Evolutionary conservation across 2,329 filamentous ascomycete genomes (phyloP).

Genomic region (Ophiostoma tasmaniense): DNA sequence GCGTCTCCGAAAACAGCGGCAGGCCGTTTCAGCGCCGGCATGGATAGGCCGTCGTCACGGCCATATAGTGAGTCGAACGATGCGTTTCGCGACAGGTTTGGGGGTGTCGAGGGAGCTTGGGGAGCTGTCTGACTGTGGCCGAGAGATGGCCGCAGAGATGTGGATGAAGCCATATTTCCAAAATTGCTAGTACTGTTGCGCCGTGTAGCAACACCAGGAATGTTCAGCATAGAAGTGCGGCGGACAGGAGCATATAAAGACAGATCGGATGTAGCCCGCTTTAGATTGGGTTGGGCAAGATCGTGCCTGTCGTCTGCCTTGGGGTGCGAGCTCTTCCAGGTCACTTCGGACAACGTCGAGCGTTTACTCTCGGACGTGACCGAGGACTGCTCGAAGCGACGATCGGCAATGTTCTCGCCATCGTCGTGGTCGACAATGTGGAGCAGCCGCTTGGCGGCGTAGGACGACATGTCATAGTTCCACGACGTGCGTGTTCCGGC

Average conservation of each 20-base stretch:
- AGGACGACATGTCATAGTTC: slow-evolving; percentile 37
- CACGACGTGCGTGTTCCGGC: slow-evolving; percentile 30
- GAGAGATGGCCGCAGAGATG: slow-evolving; percentile 26
- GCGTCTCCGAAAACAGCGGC: not conserved
- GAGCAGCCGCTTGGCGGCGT: slow-evolving; percentile 38
- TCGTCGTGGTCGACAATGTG: not conserved
- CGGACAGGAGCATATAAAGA: slow-evolving; percentile 41
- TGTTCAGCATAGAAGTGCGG: slow-evolving; percentile 40
- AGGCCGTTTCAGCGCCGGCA: slow-evolving; percentile 24
- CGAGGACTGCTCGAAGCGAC: slow-evolving; percentile 25
- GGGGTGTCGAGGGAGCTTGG: slow-evolving; percentile 30
- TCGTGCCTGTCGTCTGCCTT: slow-evolving; percentile 19
- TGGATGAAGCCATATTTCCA: not conserved
- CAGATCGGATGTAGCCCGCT: slow-evolving; percentile 39
- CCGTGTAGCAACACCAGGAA: slow-evolving; percentile 43
- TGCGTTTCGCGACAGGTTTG: slow-evolving; percentile 31
- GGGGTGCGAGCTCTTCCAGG: slow-evolving; percentile 32
- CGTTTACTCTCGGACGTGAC: slow-evolving; percentile 30
- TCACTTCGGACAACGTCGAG: slow-evolving; percentile 27
- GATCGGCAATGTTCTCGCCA: slow-evolving; percentile 21
- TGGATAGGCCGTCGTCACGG: slow-evolving; percentile 25
- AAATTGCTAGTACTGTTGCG: slow-evolving; percentile 23
- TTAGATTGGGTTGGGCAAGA: slow-evolving; percentile 24
- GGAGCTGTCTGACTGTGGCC: slow-evolving; percentile 24
- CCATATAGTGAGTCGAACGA: not conserved